A percentile compares a stretch with the other conserved stretches of the same genome.
phyloP scores from a whole-genome alignment of 257 asterid species.

The Nemophila menziesii region DNA sequence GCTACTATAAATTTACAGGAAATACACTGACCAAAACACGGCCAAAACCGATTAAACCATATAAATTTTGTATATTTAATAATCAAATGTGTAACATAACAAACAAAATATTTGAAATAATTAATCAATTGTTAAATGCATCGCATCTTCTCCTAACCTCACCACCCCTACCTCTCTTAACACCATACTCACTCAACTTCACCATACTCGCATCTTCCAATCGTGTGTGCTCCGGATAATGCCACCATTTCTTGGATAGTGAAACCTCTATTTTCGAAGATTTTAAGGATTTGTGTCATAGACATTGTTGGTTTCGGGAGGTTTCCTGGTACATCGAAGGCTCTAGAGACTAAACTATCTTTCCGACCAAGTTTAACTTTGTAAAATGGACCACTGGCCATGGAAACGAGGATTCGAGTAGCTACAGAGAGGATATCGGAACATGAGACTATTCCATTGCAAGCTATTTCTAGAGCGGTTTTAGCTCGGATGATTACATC shows the following conservation, averaged over 20 bases:
- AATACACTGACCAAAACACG: too few relatives aligned
- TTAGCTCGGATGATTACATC: neutral
- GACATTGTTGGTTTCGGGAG: neutral
- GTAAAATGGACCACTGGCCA: neutral
- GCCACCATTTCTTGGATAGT: slow-evolving; percentile 3
- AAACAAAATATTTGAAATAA: too few relatives aligned
- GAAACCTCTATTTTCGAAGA: neutral
- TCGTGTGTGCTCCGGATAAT: slow-evolving; percentile 4
- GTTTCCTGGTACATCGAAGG: neutral
- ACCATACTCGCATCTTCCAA: neutral
- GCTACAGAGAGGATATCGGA: neutral
- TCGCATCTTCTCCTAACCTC: slow-evolving; percentile 2
- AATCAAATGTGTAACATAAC: too few relatives aligned
- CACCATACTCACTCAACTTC: slow-evolving; percentile 3
- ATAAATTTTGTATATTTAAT: too few relatives aligned
- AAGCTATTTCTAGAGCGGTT: slow-evolving; percentile 1
- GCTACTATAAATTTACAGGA: too few relatives aligned
- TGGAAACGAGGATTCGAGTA: neutral
- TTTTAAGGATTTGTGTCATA: neutral
- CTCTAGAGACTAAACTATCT: neutral
- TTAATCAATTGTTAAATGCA: neutral
- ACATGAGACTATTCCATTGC: neutral
- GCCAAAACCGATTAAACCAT: too few relatives aligned
- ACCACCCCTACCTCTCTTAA: neutral
- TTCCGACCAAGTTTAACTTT: neutral